Conservation (phyloP, 2,329 filamentous ascomycete genomes). For the Sporothrix phasma region DNA sequence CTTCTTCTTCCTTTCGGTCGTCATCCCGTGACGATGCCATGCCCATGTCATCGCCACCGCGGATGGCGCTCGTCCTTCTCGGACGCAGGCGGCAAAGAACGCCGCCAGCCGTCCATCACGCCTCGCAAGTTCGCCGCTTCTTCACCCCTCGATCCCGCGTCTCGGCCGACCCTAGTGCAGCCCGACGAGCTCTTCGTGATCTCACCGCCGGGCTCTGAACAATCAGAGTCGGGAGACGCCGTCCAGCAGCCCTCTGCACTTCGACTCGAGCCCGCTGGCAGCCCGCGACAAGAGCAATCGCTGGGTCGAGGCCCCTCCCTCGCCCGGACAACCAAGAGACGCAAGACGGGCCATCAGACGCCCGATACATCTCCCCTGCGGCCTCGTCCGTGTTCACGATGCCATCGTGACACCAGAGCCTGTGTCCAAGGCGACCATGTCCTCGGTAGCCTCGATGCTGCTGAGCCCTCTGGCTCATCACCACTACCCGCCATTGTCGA, state of each 20-base stretch:
- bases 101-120: conserved; percentile 42
- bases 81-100: conserved; percentile 31
- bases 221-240: conserved; percentile 32
- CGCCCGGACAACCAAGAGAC: conserved; percentile 29
- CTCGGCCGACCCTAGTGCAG: conserved; percentile 29
- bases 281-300: conserved; percentile 24
- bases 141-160: conserved; percentile 40
- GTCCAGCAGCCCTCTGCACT: conserved; percentile 19
- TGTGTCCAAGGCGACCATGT: not conserved
- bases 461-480: conserved; percentile 32
- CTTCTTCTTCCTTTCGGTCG: too few species aligned
- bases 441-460: conserved; percentile 21
- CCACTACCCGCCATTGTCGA: conserved; percentile 22
- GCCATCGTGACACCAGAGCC: conserved; percentile 11
- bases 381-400: conserved; percentile 19
- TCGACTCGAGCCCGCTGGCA: conserved; percentile 27
- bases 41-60: conserved; percentile 22
- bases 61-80: conserved; percentile 9
- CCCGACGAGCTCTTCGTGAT: conserved; percentile 32
- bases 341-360: conserved; percentile 30
- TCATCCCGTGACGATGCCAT: not conserved
- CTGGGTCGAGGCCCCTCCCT: conserved; percentile 16
- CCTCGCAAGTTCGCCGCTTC: conserved; percentile 45
- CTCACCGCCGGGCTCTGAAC: conserved; percentile 32
- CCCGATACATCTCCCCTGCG: conserved; percentile 30